A percentile compares a stretch with the other conserved stretches of the same genome.
Conservation (phyloP, 371 early-diverging fungal genomes). For the Choanephora cucurbitarum region DNA sequence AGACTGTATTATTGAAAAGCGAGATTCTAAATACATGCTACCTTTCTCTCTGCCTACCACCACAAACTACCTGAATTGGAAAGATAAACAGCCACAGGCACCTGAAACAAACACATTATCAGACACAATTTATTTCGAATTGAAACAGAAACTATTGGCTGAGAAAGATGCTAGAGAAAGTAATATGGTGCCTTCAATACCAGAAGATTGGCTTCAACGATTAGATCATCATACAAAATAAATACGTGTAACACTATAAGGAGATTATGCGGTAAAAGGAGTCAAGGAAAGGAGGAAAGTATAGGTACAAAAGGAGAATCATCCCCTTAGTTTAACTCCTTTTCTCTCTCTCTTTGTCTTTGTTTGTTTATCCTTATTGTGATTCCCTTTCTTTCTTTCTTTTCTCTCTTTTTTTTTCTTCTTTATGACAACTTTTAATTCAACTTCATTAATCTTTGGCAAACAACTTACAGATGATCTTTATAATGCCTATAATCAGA, state of each 20-base stretch:
- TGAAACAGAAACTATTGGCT: conserved; percentile 33
- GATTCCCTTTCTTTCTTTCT: conserved; percentile 7
- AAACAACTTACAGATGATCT: conserved; percentile 29
- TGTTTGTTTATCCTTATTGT: conserved; percentile 4
- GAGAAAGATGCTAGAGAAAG: conserved; percentile 32
- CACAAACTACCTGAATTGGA: conserved; percentile 17
- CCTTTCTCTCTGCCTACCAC: conserved; percentile 56
- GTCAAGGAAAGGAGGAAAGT: neutral
- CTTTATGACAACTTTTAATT: neutral
- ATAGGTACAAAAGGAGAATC: too few relatives aligned
- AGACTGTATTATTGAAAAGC: conserved; percentile 38
- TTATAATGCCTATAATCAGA: conserved; percentile 38
- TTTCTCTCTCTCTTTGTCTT: neutral
- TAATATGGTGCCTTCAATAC: conserved; percentile 44
- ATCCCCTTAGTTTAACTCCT: neutral
- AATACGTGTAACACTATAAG: neutral
- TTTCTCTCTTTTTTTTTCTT: conserved; percentile 8
- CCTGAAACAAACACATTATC: conserved; percentile 20
- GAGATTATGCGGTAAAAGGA: neutral
- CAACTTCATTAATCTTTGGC: conserved; percentile 33
- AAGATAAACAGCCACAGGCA: conserved; percentile 2
- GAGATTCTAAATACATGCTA: conserved; percentile 53
- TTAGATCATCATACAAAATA: conserved; percentile 29
- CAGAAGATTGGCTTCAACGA: conserved; percentile 52
- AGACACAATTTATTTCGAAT: conserved; percentile 32